Conservation (phyloP, 2,329 filamentous ascomycete species). For the Claviceps cyperi region DNA sequence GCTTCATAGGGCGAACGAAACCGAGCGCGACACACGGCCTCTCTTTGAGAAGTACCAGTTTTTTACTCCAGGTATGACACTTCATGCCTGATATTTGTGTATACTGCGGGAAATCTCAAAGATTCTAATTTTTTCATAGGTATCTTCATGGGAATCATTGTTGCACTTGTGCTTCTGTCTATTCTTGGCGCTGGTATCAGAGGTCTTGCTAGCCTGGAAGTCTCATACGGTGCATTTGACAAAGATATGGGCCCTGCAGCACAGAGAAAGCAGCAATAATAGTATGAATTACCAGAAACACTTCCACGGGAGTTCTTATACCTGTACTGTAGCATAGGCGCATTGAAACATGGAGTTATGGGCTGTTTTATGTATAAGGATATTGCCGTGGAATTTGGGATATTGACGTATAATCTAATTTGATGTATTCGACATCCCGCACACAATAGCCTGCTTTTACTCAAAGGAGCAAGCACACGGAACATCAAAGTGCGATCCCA, state of each 20-base stretch:
- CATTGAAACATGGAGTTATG: conserved; percentile 9
- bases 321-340: conserved; percentile 7
- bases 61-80: conserved; percentile 60
- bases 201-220: conserved; percentile 66
- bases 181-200: conserved; percentile 68
- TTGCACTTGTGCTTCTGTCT: conserved; percentile 53
- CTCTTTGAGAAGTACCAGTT: conserved; percentile 92
- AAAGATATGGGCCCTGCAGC: conserved; percentile 86
- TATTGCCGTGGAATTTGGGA: background rate
- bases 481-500: background rate
- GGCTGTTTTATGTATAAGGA: conserved; percentile 1
- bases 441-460: background rate
- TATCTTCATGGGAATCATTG: conserved; percentile 75
- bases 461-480: background rate
- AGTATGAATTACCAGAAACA: background rate
- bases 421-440: background rate
- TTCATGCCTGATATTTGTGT: background rate
- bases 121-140: conserved; percentile 32
- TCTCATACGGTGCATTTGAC: conserved; percentile 89
- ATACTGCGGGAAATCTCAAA: conserved; percentile 3
- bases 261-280: conserved; percentile 55
- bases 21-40: conserved; percentile 28
- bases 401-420: background rate
- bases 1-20: conserved; percentile 25
- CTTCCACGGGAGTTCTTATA: background rate